A percentile compares a stretch with the other conserved stretches of the same genome.
These are phyloP conservation scores for Xylaria palmicola DNA, from an alignment of 495 filamentous ascomycete species.

Conservation along the genomic window DNA sequence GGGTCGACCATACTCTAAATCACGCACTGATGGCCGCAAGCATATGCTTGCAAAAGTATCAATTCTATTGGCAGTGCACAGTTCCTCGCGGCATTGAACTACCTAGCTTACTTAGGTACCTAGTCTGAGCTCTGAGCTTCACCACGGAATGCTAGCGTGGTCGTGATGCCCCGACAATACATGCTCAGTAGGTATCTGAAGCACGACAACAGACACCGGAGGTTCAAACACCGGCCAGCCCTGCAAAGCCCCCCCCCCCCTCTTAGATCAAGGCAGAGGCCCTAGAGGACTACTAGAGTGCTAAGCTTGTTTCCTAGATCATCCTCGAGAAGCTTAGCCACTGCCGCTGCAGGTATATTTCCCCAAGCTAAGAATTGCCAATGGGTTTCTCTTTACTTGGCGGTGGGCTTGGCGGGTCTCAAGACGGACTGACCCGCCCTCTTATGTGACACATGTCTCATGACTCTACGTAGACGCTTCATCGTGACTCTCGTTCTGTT, in stretches of 20 bases:
- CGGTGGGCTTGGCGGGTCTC: constrained; percentile 41
- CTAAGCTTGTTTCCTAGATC: not conserved
- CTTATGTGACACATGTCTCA: constrained; percentile 26
- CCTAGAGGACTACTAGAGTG: not conserved
- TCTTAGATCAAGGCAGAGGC: not conserved
- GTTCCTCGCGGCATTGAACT: too few relatives aligned
- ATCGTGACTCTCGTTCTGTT: constrained; percentile 4
- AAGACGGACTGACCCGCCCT: constrained; percentile 33
- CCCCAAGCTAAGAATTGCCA: too few relatives aligned
- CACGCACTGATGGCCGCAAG: not conserved
- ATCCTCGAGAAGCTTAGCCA: not conserved
- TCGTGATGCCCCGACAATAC: not conserved
- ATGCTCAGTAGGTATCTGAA: not conserved
- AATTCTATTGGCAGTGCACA: not conserved
- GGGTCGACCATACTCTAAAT: not conserved
- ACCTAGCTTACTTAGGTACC: too few relatives aligned
- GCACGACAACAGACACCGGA: not conserved
- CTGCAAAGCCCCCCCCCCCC: too few relatives aligned
- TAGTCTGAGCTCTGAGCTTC: not conserved
- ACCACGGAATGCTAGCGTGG: not conserved
- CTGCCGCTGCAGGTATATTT: not conserved
- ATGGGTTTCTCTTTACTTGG: constrained; percentile 23
- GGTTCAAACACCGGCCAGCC: not conserved
- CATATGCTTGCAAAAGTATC: not conserved
- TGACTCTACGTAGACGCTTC: constrained; percentile 22